phyloP scores from a whole-genome alignment of 331 rosid genomes.

The Quercus lobata region DNA sequence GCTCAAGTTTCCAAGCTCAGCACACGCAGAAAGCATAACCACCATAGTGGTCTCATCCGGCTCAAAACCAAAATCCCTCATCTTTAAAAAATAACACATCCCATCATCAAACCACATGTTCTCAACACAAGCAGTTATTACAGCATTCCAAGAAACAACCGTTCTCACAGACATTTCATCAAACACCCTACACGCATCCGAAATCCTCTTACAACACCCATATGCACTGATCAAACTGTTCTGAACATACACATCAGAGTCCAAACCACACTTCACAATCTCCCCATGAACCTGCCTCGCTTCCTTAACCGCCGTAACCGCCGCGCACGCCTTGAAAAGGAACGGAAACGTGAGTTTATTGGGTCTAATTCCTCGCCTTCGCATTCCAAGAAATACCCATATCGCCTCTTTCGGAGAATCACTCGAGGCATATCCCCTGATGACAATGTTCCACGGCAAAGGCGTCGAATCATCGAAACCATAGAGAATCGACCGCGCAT shows the following conservation, averaged over 20 bases:
- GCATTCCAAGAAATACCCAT: slow-evolving; percentile 53
- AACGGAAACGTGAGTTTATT: slow-evolving; percentile 72
- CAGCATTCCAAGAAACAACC: slow-evolving; percentile 79
- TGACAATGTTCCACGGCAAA: slow-evolving; percentile 69
- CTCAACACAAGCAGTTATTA: slow-evolving; percentile 72
- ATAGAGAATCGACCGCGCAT: slow-evolving; percentile 45
- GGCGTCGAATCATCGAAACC: slow-evolving; percentile 27
- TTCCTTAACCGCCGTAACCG: slow-evolving; percentile 39
- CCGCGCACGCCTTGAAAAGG: slow-evolving; percentile 65
- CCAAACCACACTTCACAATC: slow-evolving; percentile 59
- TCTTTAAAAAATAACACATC: slow-evolving; percentile 48
- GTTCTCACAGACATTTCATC: slow-evolving; percentile 67
- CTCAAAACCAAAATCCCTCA: slow-evolving; percentile 63
- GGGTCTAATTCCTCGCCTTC: slow-evolving; percentile 41
- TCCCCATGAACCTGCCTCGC: slow-evolving; percentile 69
- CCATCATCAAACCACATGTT: slow-evolving; percentile 44
- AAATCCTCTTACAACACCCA: slow-evolving; percentile 60
- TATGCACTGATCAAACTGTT: slow-evolving; percentile 62
- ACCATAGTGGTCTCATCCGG: slow-evolving; percentile 87
- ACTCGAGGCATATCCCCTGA: slow-evolving; percentile 64
- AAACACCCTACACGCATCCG: slow-evolving; percentile 45
- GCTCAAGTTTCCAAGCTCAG: slow-evolving; percentile 79
- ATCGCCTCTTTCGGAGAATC: slow-evolving; percentile 50
- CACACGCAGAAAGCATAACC: slow-evolving; percentile 56
- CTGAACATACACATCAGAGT: slow-evolving; percentile 58